Evolutionary conservation across 768 basidiomycete species (phyloP), one percentile per base, ranked within the genome.

Genomic region (Agaricus subrufescens): DNA sequence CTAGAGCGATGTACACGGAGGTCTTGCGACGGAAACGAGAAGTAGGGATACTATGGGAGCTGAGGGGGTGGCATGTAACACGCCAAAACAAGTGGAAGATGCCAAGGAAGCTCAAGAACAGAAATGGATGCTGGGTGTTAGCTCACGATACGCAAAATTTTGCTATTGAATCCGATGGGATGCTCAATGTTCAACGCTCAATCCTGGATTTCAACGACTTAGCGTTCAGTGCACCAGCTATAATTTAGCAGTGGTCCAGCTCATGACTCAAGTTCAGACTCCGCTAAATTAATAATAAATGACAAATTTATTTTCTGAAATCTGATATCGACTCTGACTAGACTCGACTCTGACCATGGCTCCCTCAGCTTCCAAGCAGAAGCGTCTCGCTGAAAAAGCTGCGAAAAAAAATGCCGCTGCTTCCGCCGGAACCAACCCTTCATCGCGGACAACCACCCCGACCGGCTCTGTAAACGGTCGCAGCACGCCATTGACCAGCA

Each of bases 361-460:
- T 0, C 89, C 89, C 46, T 91, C 90, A 51, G 79, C 87, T 26
- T 89, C 90, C 46, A 92, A 92, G 69, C 91, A 94, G 72, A 98
- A 98, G 71, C 85, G 96, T 47, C 83, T 97, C 56, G 94, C 92
- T 59, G 95, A 96, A 72, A 97, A 97, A 72, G 94, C 87, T 19
- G 90, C 89, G 58, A 91, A 90, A 69, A 79, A 83, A 54, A 11
- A 19, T 19, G 19, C 19, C 19, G 79, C 87, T 9, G 48, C 39
- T 27, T 26, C 30, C 14, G 50, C 54, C 23, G 30, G 37, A 23
- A 51, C 58, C 15, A 26, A 43, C 19, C 39, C 47, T 11, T 45
- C 46, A 38, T 45, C 48, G 12, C 38, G 58, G 14, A 79, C 80
- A 11, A 73, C 78, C 38, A 78, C 67, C 70, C 87, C 90, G 3